Conservation (phyloP, 2,329 filamentous ascomycete genomes). For the Bipolaris gigantea region DNA sequence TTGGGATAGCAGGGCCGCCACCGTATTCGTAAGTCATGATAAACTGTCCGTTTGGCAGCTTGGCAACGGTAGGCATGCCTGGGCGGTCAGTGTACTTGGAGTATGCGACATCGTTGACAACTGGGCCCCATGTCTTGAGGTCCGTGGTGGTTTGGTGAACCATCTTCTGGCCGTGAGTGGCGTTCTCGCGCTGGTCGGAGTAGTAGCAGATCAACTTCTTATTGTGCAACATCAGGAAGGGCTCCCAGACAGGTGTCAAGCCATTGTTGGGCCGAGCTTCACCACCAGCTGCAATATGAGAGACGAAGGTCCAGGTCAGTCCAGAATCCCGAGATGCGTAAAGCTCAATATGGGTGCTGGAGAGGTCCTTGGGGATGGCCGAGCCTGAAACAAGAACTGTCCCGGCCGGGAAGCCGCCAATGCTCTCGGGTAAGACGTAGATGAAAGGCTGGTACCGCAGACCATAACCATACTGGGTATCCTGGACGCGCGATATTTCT, state of each 20-base stretch:
- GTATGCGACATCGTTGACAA: slow-evolving; percentile 66
- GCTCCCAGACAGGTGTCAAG: slow-evolving; percentile 72
- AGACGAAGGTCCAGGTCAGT: slow-evolving; percentile 67
- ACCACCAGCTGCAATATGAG: slow-evolving; percentile 66
- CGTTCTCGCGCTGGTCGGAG: slow-evolving; percentile 68
- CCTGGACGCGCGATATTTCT: slow-evolving; percentile 64
- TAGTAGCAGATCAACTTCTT: slow-evolving; percentile 68
- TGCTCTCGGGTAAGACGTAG: slow-evolving; percentile 61
- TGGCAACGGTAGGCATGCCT: slow-evolving; percentile 66
- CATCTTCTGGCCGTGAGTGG: slow-evolving; percentile 67
- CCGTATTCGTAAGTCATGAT: slow-evolving; percentile 69
- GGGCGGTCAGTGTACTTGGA: slow-evolving; percentile 65
- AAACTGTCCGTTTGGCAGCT: slow-evolving; percentile 62
- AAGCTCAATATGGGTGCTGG: slow-evolving; percentile 67
- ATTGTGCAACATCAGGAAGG: slow-evolving; percentile 64
- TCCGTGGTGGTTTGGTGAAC: slow-evolving; percentile 65
- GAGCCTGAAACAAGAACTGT: slow-evolving; percentile 66
- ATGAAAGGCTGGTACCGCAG: slow-evolving; percentile 70
- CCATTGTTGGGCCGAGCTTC: slow-evolving; percentile 65
- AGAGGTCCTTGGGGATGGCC: slow-evolving; percentile 62
- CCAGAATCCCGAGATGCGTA: slow-evolving; percentile 67
- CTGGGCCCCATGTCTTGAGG: slow-evolving; percentile 60
- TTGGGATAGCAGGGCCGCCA: slow-evolving; percentile 45
- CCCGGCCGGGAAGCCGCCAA: slow-evolving; percentile 63
- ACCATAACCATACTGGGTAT: slow-evolving; percentile 68